Conservation (phyloP, 345 rosid genomes). For the Laguncularia racemosa region DNA sequence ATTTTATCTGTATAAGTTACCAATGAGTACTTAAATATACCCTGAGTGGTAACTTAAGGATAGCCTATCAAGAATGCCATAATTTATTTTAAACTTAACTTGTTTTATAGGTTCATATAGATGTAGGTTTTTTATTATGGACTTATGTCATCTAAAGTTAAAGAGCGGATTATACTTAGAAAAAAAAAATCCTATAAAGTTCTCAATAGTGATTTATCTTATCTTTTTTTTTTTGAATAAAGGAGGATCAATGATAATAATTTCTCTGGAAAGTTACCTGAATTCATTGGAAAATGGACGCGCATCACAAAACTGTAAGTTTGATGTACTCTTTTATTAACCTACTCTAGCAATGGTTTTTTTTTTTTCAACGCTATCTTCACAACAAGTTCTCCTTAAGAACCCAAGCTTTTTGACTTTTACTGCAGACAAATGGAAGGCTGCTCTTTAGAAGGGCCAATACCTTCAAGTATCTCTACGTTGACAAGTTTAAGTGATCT, state of each 20-base stretch:
- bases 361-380: neutral
- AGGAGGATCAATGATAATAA: constrained; percentile 79
- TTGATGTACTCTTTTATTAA: neutral
- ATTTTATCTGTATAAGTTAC: too few relatives aligned
- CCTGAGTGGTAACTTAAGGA: too few relatives aligned
- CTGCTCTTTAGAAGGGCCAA: constrained; percentile 64
- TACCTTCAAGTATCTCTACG: constrained; percentile 62
- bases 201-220: neutral
- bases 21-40: too few relatives aligned
- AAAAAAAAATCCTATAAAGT: neutral
- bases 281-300: constrained; percentile 56
- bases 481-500: constrained; percentile 59
- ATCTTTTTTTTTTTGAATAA: constrained; percentile 10
- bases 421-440: constrained; percentile 70
- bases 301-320: constrained; percentile 61
- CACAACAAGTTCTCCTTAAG: too few relatives aligned
- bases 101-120: too few relatives aligned
- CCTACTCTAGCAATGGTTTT: neutral
- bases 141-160: too few relatives aligned
- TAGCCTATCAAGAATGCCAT: too few relatives aligned
- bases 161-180: too few relatives aligned
- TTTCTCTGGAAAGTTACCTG: constrained; percentile 65
- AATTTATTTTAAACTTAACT: too few relatives aligned
- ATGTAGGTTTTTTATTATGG: too few relatives aligned
- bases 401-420: neutral